Evolutionary conservation across 1,139 yeast genomes (phyloP).

Genomic region (Diutina mesorugosa): DNA sequence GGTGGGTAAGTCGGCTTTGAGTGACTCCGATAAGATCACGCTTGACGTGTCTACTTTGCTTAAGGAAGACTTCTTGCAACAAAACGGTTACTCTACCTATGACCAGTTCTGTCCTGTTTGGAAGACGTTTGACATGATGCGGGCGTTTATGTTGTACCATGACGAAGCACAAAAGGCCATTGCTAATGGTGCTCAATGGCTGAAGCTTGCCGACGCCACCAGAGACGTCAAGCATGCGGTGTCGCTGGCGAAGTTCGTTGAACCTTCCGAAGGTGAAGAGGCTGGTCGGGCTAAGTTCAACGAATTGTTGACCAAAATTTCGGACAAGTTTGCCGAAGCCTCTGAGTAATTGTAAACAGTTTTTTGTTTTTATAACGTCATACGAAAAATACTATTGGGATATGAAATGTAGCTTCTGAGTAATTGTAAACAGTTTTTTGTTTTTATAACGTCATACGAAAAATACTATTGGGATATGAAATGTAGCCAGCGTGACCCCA

Average conservation of each 20-base stretch:
- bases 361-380: neutral
- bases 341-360: conserved; percentile 43
- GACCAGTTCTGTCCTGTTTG: conserved; percentile 99
- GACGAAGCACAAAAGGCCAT: conserved; percentile 98
- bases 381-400: neutral
- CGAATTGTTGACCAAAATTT: conserved; percentile 57
- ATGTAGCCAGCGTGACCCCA: neutral
- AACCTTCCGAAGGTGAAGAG: conserved; percentile 83
- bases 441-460: neutral
- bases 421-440: conserved; percentile 15
- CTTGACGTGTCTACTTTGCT: conserved; percentile 83
- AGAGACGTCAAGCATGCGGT: conserved; percentile 86
- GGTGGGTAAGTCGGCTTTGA: conserved; percentile 95
- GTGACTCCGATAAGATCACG: conserved; percentile 93
- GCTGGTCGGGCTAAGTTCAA: conserved; percentile 68
- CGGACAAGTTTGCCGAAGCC: conserved; percentile 91
- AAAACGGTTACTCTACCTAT: conserved; percentile 94
- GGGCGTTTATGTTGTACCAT: conserved; percentile 76
- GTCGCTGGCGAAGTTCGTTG: conserved; percentile 89
- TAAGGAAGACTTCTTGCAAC: conserved; percentile 97
- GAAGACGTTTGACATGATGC: conserved; percentile 98
- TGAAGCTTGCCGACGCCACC: conserved; percentile 79
- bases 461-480: neutral
- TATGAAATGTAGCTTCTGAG: conserved; percentile 34
- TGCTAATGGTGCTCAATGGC: conserved; percentile 90